Percentiles rank a stretch among this genome's conserved stretches.
phyloP scores from a whole-genome alignment of 805 yeast genomes.

The Yarrowia deformans region DNA sequence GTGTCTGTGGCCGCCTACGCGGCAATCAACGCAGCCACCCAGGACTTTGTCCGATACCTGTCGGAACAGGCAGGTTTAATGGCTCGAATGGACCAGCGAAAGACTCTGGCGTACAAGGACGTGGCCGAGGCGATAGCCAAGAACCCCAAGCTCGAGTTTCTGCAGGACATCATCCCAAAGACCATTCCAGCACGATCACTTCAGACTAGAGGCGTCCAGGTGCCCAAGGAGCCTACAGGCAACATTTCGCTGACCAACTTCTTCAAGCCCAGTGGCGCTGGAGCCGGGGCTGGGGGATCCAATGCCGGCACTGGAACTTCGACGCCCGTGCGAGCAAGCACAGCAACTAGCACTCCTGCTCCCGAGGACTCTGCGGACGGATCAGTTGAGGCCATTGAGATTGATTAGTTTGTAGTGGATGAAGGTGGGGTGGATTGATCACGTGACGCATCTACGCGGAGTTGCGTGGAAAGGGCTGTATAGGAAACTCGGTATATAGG shows the following conservation, averaged over 20 bases:
- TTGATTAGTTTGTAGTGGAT: background rate
- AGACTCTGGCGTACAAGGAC: constrained; percentile 74
- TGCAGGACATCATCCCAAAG: constrained; percentile 47
- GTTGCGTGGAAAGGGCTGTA: background rate
- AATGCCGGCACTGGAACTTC: constrained; percentile 6
- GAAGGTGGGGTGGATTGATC: too few relatives aligned
- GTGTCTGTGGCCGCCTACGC: constrained; percentile 77
- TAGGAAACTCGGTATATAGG: background rate
- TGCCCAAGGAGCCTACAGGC: constrained; percentile 35
- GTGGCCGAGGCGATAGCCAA: constrained; percentile 67
- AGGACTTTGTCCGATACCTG: constrained; percentile 71
- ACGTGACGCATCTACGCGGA: background rate
- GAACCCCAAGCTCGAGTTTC: constrained; percentile 67
- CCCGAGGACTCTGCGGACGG: constrained; percentile 4
- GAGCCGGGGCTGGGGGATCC: background rate
- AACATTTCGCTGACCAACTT: constrained; percentile 25
- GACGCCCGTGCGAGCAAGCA: constrained; percentile 13
- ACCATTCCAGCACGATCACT: constrained; percentile 15
- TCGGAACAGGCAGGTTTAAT: constrained; percentile 72
- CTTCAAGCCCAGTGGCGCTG: constrained; percentile 23
- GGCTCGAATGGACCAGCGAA: constrained; percentile 70
- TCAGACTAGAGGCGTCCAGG: constrained; percentile 11
- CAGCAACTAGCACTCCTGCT: constrained; percentile 20
- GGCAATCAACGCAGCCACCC: constrained; percentile 75
- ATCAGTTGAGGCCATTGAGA: constrained; percentile 6